Evolutionary conservation across 1,139 yeast genomes (phyloP), one percentile per base, ranked within the genome.

Genomic region (Hemisphaericaspora subhashii): DNA sequence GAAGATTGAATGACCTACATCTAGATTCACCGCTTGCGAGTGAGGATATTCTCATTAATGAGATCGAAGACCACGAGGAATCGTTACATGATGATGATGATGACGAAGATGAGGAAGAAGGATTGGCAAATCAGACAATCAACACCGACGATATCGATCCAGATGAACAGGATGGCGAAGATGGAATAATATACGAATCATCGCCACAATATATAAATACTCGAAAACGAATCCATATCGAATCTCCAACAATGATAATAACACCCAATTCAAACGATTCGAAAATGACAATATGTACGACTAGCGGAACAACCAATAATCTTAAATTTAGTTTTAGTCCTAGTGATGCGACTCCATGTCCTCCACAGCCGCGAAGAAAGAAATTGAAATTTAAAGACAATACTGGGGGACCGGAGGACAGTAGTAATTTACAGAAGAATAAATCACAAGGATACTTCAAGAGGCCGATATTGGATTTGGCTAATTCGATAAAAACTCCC

Each of bases 311-410:
- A n/a, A n/a, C 31, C 15, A 44, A 52, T n/a, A 47, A 48, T 21
- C 44, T 54, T 33, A 60, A 61, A 36, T 34, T 60, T 15, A 60
- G 64, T 37, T 61, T 58, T 25, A 57, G 64, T 37, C 60, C 58
- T 26, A 57, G 61, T 25, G 68, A 64, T 43, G 58, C 67, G 1
- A 64, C 69, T 1, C 69, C 69, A 5, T 64, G 69, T 45, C 69
- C 69, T 5, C 44, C 49, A 5, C 60, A 59, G 22, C 66, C 68
- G 10, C 51, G 58, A 15, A 50, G 66, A 34, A 63, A 62, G 49
- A 58, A 54, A 39, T 45, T 62, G 29, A 58, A 57, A 41, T 60
- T 58, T 25, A 60, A 52, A 39, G 44, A 43, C 21, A 44, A 44
- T 20, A 41, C 43, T 1, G 37, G 44, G 10, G 52, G 49, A 35